Evolutionary conservation across 2,329 filamentous ascomycete genomes (phyloP).

Genomic region (Cercospora sojina): DNA sequence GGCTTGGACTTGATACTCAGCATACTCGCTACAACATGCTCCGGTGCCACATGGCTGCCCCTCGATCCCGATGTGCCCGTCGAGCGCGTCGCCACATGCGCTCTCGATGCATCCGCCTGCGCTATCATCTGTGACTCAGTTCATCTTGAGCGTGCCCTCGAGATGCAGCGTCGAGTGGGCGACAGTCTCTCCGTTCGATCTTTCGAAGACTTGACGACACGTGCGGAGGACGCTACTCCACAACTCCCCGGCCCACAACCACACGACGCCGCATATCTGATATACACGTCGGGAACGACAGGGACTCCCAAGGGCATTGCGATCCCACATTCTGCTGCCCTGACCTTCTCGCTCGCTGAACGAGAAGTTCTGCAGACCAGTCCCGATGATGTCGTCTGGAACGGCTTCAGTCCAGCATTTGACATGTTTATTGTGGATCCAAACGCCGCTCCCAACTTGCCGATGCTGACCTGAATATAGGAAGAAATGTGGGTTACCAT

Average conservation of each 20-base stretch:
- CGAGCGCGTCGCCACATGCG: constrained; percentile 25
- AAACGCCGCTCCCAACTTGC: not conserved
- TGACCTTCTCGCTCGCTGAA: constrained; percentile 25
- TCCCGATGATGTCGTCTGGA: constrained; percentile 24
- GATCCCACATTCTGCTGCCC: constrained; percentile 26
- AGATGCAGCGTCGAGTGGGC: constrained; percentile 19
- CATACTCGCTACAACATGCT: constrained; percentile 30
- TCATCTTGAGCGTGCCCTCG: constrained; percentile 21
- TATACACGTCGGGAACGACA: constrained; percentile 35
- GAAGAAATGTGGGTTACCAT: constrained; percentile 33
- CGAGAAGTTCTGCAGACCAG: constrained; percentile 26
- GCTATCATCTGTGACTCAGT: constrained; percentile 24
- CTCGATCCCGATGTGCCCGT: constrained; percentile 30
- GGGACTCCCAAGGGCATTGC: constrained; percentile 33
- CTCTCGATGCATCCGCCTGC: constrained; percentile 21
- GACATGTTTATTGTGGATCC: constrained; percentile 26
- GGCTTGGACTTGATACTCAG: constrained; percentile 26
- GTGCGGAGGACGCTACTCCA: not conserved
- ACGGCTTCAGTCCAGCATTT: constrained; percentile 29
- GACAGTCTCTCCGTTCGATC: constrained; percentile 15
- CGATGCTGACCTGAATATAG: not conserved
- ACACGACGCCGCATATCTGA: constrained; percentile 30
- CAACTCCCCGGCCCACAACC: constrained; percentile 12
- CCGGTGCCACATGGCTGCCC: constrained; percentile 30
- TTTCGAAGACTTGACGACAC: constrained; percentile 12